Base-by-base conservation (phyloP, 2,329 filamentous ascomycete species). In the Alternaria atra region DNA sequence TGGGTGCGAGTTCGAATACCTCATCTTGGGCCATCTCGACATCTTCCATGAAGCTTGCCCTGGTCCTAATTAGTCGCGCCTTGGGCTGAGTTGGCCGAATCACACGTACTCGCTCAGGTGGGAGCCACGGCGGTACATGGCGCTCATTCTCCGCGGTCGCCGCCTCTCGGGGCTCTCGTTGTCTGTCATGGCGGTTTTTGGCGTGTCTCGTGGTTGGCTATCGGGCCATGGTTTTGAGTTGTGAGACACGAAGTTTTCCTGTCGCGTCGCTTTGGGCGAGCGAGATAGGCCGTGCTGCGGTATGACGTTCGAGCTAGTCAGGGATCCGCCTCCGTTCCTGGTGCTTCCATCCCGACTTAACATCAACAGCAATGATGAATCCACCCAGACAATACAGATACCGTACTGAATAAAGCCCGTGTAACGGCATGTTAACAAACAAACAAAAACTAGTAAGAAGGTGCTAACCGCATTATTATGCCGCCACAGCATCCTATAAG, bases 11-110 rank as follows among this genome's bases (percentile, higher is more conserved):
- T 69, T 78, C 73, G 65, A 69, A 72, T 75, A 95, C 92, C 87
- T 98, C 94, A 77, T 97, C 92, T 52, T 96, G 93, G 20, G 95
- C 94, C 95, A 99, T 98, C 78, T 97, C 94, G n/a, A 98, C 94
- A 79, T 97, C 93, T 68, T 93, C 93, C 70, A 97, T 90, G 69
- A 97, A 90, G 80, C 92, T 97, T 35, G 63, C 68, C 57, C 65
- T 71, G 52, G 8, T 20, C 47, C 12, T 50, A 5, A 70, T 66
- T 44, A 62, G 58, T 62, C 58, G 58, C 53, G 42, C 46, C 34
- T 25, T 13, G 6, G 29, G 25, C 20, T 30, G 29, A 34, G 50
- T 23, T 58, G 44, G 37, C 46, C 13, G 56, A 20, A 9, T 56
- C 40, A 46, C 50, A 65, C 74, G 55, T 69, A 78, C 81, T 77